Evolutionary conservation across 2,329 filamentous ascomycete species (phyloP).

Genomic region (Arthrobotrys sphaeroides): DNA sequence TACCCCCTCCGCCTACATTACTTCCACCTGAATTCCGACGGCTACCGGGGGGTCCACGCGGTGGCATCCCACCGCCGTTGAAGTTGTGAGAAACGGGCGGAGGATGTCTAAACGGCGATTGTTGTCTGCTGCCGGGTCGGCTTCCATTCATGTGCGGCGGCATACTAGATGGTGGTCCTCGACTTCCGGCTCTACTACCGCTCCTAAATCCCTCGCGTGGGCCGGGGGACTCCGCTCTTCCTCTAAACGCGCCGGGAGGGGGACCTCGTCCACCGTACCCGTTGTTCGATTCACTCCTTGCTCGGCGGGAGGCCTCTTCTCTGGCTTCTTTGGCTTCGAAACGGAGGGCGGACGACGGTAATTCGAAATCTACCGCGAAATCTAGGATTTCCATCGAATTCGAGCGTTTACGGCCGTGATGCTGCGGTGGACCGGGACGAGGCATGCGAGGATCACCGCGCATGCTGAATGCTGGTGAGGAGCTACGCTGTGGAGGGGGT

Average conservation of each 20-base stretch:
- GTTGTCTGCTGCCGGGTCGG: constrained; percentile 27
- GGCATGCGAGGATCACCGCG: constrained; percentile 36
- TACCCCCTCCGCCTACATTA: background rate
- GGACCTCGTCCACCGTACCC: constrained; percentile 18
- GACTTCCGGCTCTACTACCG: constrained; percentile 43
- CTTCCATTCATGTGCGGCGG: constrained; percentile 17
- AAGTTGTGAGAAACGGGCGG: constrained; percentile 17
- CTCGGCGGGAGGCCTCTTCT: constrained; percentile 3
- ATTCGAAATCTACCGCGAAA: constrained; percentile 42
- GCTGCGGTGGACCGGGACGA: constrained; percentile 7
- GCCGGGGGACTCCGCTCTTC: constrained; percentile 40
- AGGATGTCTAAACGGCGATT: constrained; percentile 40
- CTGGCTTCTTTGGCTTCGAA: constrained; percentile 30
- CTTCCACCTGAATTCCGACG: constrained; percentile 32
- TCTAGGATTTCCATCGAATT: constrained; percentile 42
- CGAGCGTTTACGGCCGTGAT: constrained; percentile 43
- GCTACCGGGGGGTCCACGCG: constrained; percentile 26
- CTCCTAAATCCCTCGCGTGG: constrained; percentile 40
- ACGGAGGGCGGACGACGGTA: constrained; percentile 13
- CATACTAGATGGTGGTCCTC: constrained; percentile 37
- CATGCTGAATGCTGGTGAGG: constrained; percentile 50
- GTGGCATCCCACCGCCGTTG: constrained; percentile 25
- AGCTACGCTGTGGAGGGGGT: constrained; percentile 31
- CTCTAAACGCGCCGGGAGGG: constrained; percentile 31
- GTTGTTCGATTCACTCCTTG: constrained; percentile 28